A percentile compares a stretch with the other conserved stretches of the same genome.
phyloP scores from a whole-genome alignment of 495 filamentous ascomycete genomes.

The Cenococcum geophilum region DNA sequence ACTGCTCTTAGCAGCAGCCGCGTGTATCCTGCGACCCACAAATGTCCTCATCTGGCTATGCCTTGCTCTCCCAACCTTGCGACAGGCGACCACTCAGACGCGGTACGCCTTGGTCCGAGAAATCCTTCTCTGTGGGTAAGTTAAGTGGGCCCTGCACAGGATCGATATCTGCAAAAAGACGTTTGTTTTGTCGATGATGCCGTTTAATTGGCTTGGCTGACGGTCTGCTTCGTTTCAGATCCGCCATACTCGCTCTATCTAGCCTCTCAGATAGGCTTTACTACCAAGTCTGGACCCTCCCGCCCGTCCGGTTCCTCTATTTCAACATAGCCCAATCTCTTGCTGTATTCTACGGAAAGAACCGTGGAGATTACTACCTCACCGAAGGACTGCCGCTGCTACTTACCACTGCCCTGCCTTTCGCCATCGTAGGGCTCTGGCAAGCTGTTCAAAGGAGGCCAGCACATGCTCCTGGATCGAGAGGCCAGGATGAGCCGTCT shows the following conservation, averaged over 20 bases:
- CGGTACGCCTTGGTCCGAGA: slow-evolving; percentile 55
- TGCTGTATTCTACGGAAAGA: slow-evolving; percentile 87
- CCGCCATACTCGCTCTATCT: slow-evolving; percentile 55
- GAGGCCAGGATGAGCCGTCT: slow-evolving; percentile 5
- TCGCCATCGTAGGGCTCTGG: slow-evolving; percentile 61
- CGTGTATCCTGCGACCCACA: slow-evolving; percentile 84
- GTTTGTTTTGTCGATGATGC: background rate
- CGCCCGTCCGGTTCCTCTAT: slow-evolving; percentile 79
- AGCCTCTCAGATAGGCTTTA: slow-evolving; percentile 68
- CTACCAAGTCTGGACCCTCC: slow-evolving; percentile 85
- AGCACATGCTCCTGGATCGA: background rate
- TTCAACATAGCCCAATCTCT: slow-evolving; percentile 87
- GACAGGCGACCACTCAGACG: slow-evolving; percentile 42
- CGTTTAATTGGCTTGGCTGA: slow-evolving; percentile 13
- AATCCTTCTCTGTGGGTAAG: slow-evolving; percentile 61
- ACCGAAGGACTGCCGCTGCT: slow-evolving; percentile 84
- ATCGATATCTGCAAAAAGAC: background rate
- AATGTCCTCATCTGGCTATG: slow-evolving; percentile 80
- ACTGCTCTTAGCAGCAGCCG: slow-evolving; percentile 69
- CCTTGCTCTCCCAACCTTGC: slow-evolving; percentile 45
- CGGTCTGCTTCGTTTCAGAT: slow-evolving; percentile 36
- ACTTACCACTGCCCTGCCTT: slow-evolving; percentile 76
- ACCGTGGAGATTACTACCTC: slow-evolving; percentile 88
- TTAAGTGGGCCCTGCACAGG: slow-evolving; percentile 37
- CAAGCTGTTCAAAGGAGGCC: slow-evolving; percentile 36